A percentile compares a stretch with the other conserved stretches of the same genome.
Evolutionary conservation across 306 rosid species (phyloP).

Genomic region (Vachellia pachyceras): DNA sequence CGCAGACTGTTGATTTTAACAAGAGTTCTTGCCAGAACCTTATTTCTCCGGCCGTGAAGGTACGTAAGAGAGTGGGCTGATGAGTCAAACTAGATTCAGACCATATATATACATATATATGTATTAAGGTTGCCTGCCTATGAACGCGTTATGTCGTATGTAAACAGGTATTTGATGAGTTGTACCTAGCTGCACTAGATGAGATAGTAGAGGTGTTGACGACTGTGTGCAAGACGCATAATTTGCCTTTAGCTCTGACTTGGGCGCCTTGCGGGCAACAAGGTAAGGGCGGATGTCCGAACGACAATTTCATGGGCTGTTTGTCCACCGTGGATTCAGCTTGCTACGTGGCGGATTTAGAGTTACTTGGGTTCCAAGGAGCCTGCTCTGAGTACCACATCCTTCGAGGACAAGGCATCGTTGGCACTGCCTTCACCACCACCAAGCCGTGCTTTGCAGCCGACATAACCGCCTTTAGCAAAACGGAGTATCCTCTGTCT

Average conservation of each 20-base stretch:
- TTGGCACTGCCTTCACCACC: slow-evolving; percentile 60
- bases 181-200: slow-evolving; percentile 56
- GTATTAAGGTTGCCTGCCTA: not conserved
- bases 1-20: slow-evolving; percentile 55
- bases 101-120: not conserved
- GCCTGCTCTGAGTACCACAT: slow-evolving; percentile 62
- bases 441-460: slow-evolving; percentile 57
- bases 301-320: slow-evolving; percentile 40
- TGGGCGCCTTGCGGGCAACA: slow-evolving; percentile 71
- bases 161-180: slow-evolving; percentile 53
- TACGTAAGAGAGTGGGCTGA: not conserved
- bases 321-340: slow-evolving; percentile 62
- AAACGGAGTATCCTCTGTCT: slow-evolving; percentile 61
- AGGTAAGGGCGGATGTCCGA: slow-evolving; percentile 41
- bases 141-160: not conserved
- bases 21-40: slow-evolving; percentile 46
- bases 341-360: slow-evolving; percentile 48
- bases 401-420: slow-evolving; percentile 63
- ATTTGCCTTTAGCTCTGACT: slow-evolving; percentile 59
- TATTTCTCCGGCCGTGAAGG: slow-evolving; percentile 48
- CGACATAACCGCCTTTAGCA: slow-evolving; percentile 59
- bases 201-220: slow-evolving; percentile 59
- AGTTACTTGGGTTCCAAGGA: slow-evolving; percentile 49
- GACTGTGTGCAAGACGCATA: slow-evolving; percentile 58
- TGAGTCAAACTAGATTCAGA: not conserved